Base-by-base conservation (phyloP, 768 basidiomycete species). In the Tricholoma sp. region DNA sequence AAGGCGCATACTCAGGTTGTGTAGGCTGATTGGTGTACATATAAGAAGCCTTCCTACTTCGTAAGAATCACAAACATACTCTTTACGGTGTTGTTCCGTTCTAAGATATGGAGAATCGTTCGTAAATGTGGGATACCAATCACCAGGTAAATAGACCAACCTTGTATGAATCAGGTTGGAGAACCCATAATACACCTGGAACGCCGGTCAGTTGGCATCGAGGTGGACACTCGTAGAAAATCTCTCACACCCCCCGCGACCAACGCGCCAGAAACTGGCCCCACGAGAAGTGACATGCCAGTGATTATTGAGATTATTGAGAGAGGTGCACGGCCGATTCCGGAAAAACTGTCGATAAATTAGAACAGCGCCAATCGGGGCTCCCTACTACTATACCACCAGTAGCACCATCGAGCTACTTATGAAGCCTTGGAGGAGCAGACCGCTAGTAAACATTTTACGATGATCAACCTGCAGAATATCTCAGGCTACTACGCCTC, bases 231-330 rank as follows among this genome's bases (percentile, higher is more conserved):
- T 44, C 4, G 3, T 2, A 24, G 17, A 29, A 6, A 49, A 24
- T 48, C 37, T 56, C 79, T 64, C 68, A 83, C 86, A 59, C 86
- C 86, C 53, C 86, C 85, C 34, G 85, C 86, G 51, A 82, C 78
- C 55, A 88, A 73, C 33, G 83, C 84, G 28, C 86, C 86, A 34
- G 86, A 84, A n/a, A 86, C 67, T n/a, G 85, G 82, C 28, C 86
- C 85, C 52, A 82, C 64, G 52, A 85, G 70, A 67, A 81, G 75
- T 52, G 84, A 83, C 85, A 86, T 85, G 62, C 24, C 24, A 24
- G 24, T 24, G 24, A 24, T 24, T 24, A 1, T 4, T 24, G 24
- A 24, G 24, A 24, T 24, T 24, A 24, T 24, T 24, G 24, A 24
- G 24, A 2, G 24, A 24, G 24, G 24, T 24, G 24, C 24, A 24